Conservation (phyloP, 1,284 basidiomycete species). For the Naganishia albida region DNA sequence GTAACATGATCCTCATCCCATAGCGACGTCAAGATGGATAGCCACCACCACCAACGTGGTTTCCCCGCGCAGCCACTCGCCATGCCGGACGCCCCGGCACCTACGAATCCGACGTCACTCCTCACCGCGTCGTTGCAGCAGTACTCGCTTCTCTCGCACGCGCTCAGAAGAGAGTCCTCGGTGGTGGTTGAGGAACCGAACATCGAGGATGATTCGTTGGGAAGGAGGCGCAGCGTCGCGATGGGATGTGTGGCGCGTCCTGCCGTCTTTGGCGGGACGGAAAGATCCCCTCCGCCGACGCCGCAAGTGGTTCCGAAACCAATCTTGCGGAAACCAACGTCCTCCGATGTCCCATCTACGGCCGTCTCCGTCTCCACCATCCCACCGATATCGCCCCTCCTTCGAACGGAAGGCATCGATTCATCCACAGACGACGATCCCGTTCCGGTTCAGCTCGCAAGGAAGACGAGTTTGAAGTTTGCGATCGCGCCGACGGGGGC, state of each 20-base stretch:
- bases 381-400: not conserved
- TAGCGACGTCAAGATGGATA: too few species aligned
- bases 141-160: conserved; percentile 2
- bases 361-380: not conserved
- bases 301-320: conserved; percentile 10
- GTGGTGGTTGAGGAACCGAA: not conserved
- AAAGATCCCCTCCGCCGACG: not conserved
- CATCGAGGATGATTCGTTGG: not conserved
- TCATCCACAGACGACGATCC: not conserved
- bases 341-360: not conserved
- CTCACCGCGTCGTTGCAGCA: conserved; percentile 3
- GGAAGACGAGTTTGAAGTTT: conserved; percentile 16
- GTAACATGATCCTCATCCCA: too few species aligned
- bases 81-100: not conserved
- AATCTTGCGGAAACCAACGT: not conserved
- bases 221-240: not conserved
- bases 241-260: not conserved
- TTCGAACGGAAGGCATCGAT: not conserved
- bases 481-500: conserved; percentile 4
- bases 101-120: not conserved
- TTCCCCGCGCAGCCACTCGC: not conserved
- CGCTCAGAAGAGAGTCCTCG: not conserved
- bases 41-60: conserved; percentile 13
- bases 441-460: not conserved
- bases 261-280: not conserved